Evolutionary conservation across 2,329 filamentous ascomycete species (phyloP), one percentile per base, ranked within the genome.

Genomic region (Coniochaeta sp.): DNA sequence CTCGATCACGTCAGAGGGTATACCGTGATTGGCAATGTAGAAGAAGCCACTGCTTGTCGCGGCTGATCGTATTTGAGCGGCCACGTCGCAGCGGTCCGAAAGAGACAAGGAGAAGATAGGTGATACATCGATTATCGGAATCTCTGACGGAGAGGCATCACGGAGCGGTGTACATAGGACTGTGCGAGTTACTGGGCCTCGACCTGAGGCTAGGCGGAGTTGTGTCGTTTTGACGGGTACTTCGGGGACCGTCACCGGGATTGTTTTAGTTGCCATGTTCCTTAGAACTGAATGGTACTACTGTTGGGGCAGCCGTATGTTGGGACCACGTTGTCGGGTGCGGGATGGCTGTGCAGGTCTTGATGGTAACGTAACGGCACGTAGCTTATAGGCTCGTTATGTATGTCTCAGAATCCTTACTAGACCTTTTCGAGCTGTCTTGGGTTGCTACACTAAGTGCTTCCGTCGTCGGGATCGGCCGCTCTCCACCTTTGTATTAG

Each of bases 41-140:
- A 84, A 84, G 71, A 84, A 84, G 2, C 81, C 81, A 0, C 73
- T 81, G 40, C 75, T 79, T 16, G 77, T 75, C 2, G 80, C 77
- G 0, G 81, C 81, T 0, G 71, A 64, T 68, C 61, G 67, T 33
- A 67, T 61, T 47, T 66, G 43, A 28, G 55, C 22, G 28, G 68
- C 62, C 9, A 70, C 62, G 38, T 61, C 22, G 9, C 38, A 34
- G 4, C 66, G 67, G n/a, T 59, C 60, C 0, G 24, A 33, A 1
- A 60, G 28, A 2, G 44, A 55, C 8, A 62, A 8, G 60, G 57
- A 63, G 60, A 65, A n/a, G 88, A 72, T 64, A 14, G 69, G 66
- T 0, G 73, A 72, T 7, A 84, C 68, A 64, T 85, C 80, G 58
- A 85, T 81, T 47, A 85, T 67, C 2, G 82, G 82, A 14, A 85